Percentiles rank a stretch among this genome's conserved stretches.
phyloP scores from a whole-genome alignment of 2,329 filamentous ascomycete species.

The Thelonectria olida region DNA sequence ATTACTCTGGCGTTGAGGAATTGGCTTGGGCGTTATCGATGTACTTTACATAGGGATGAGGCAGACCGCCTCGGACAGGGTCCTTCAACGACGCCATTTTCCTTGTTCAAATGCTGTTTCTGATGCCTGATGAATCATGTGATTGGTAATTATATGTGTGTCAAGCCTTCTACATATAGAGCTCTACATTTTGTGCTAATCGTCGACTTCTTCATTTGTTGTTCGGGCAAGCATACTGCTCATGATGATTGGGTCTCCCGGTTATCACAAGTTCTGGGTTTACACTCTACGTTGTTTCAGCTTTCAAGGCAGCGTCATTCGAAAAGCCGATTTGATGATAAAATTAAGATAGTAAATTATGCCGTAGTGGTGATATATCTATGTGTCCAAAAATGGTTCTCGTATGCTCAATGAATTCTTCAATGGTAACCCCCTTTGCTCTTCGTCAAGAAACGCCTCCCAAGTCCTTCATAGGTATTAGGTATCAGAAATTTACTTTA shows the following conservation, averaged over 20 bases:
- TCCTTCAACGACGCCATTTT: slow-evolving; percentile 36
- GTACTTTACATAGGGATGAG: slow-evolving; percentile 37
- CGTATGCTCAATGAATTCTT: background rate
- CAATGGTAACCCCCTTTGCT: background rate
- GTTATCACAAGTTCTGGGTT: too few species aligned
- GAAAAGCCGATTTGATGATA: background rate
- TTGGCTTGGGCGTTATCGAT: slow-evolving; percentile 14
- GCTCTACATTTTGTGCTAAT: too few species aligned
- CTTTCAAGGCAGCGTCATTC: too few species aligned
- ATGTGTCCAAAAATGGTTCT: background rate
- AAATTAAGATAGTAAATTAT: background rate
- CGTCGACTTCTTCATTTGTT: too few species aligned
- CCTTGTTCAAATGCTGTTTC: slow-evolving; percentile 20
- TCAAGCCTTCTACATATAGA: too few species aligned
- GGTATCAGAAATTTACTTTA: background rate
- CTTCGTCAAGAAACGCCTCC: background rate
- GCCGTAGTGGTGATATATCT: background rate
- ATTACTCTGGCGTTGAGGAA: slow-evolving; percentile 11
- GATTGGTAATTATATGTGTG: too few species aligned
- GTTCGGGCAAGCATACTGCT: too few species aligned
- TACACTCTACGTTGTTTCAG: too few species aligned
- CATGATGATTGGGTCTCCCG: too few species aligned
- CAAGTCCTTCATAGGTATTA: background rate
- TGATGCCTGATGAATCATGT: background rate
- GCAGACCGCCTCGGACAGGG: slow-evolving; percentile 33